Conservation (phyloP, 495 filamentous ascomycete genomes). For the Niebla homalea region DNA sequence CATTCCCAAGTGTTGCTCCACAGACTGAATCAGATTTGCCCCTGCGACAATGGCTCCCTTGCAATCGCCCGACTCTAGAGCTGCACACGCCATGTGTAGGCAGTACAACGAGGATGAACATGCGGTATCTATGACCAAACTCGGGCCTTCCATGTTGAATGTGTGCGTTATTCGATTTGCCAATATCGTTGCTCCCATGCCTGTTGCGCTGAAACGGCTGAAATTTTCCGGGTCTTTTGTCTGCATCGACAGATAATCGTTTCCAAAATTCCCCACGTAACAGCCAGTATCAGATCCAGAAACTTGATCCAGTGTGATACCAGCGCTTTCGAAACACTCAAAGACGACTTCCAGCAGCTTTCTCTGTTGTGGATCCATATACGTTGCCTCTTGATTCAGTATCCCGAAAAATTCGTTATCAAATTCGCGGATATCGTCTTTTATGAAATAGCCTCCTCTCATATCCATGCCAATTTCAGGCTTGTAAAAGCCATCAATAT, state of each 20-base stretch:
- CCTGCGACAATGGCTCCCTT: constrained; percentile 30
- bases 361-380: constrained; percentile 45
- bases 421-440: constrained; percentile 19
- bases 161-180: constrained; percentile 23
- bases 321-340: constrained; percentile 26
- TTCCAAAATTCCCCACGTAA: constrained; percentile 8
- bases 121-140: constrained; percentile 21
- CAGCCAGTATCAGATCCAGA: constrained; percentile 6
- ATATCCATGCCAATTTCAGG: constrained; percentile 16
- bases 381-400: constrained; percentile 28
- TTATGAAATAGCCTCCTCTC: constrained; percentile 40
- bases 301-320: constrained; percentile 3
- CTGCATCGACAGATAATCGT: constrained; percentile 19
- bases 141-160: constrained; percentile 21
- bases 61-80: constrained; percentile 27
- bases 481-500: constrained; percentile 3
- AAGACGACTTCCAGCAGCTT: constrained; percentile 39
- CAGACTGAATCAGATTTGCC: constrained; percentile 28
- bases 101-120: constrained; percentile 19
- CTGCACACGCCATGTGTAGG: constrained; percentile 24
- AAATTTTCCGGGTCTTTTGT: constrained; percentile 21
- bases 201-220: constrained; percentile 11
- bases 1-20: constrained; percentile 19
- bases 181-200: constrained; percentile 18
- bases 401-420: constrained; percentile 32